Base-by-base conservation (phyloP, 805 yeast species). In the Candida nonsorbophila region DNA sequence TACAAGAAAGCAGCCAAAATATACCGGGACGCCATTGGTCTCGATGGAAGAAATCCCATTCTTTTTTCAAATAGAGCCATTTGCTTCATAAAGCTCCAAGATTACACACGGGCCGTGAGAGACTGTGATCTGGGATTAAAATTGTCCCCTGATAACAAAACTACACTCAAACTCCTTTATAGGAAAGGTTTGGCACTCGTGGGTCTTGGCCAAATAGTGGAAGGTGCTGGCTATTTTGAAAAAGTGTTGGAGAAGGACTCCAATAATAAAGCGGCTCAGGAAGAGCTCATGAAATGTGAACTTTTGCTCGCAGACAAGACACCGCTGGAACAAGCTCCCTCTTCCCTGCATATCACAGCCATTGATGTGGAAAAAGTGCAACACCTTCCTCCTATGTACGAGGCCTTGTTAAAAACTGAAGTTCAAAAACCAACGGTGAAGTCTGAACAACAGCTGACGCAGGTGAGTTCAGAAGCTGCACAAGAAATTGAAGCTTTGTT, bases 1-100 rank as follows among this genome's bases (percentile, higher is more conserved):
- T 81, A 51, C 45, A 40, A 40, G 4, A 58, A 59, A 16, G 86
- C 92, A 0, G 69, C 72, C 1, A 47, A 61, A 14, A 50, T 63
- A 0, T 83, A 83, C 48, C 49, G 72, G 7, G 67, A 70, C 28
- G 86, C 88, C 3, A 61, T 79, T 20, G 53, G 53, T 6, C 18
- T 62, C 11, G 72, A 72, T 28, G 67, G 77, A 0, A 20, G 40
- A 0, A 72, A 75, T 36, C 68, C 87, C 0, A 66, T 79, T 0
- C 55, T 77, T 1, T 77, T 67, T 45, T 71, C 88, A n/a, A 83
- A 83, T 45, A 55, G 81, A 24, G 82, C 92, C 0, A 75, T 77
- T 60, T 65, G 84, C n/a, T 65, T 70, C 37, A 47, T 80, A 22
- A 75, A 77, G 33, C 47, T 76, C 4, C 43, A 56, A 5, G 66